Base-by-base conservation (phyloP, 768 basidiomycete genomes). In the Mycena vitilis region DNA sequence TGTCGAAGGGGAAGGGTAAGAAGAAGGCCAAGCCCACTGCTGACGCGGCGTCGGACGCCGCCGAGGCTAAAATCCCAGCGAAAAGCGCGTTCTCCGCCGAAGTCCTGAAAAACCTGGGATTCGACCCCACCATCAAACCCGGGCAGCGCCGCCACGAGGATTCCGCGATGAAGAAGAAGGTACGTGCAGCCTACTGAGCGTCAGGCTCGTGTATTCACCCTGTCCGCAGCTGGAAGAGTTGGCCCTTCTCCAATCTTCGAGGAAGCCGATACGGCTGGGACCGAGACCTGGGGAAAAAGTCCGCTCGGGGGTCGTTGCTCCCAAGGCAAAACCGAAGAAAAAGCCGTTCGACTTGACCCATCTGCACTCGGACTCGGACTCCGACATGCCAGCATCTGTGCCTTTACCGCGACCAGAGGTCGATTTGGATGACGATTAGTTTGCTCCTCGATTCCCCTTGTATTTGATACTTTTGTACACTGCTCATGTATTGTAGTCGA, bases 21-120 rank as follows among this genome's bases (percentile, higher is more conserved):
- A 69, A 72, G 65, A 69, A 63, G 16, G 25, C 55, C 68, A 65
- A 49, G 57, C 2, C 25, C 4, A n/a, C n/a, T n/a, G n/a, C 45
- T n/a, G 30, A 4, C 1, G 44, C 20, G 42, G 36, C 1, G 1
- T n/a, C 20, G 18, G 30, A 37, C 45, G 5, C 18, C 48, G 20
- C 45, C 45, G 34, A 34, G 11, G 13, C 20, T 15, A 47, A 84
- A n/a, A n/a, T n/a, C n/a, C n/a, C n/a, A n/a, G n/a, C n/a, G 74
- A 16, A 10, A 16, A 81, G 78, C 52, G 85, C 87, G 2, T 95
- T 91, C 76, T 89, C 90, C 45, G 88, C 90, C 0, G 81, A 82
- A 57, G 77, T 92, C 25, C 88, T 95, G 74, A 90, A 90, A 74
- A 82, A 86, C 6, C 81, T 95, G 4, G 94, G 94, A 2, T 95